Conservation (phyloP, 805 yeast genomes). For the Metschnikowia peoriensis region DNA sequence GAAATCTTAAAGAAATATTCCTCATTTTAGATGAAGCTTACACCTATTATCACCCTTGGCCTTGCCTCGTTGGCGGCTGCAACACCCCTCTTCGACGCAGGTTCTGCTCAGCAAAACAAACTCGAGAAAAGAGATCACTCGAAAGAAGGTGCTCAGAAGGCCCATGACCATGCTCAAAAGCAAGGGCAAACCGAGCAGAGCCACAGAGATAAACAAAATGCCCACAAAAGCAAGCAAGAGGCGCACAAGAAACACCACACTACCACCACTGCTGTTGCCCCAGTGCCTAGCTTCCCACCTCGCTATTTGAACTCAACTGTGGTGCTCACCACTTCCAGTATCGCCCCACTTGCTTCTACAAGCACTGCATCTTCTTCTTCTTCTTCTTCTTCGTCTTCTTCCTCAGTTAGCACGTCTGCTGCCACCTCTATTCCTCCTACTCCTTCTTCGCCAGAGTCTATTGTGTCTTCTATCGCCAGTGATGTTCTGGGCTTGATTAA, state of each 20-base stretch:
- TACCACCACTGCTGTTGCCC: not conserved
- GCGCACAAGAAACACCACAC: too few relatives aligned
- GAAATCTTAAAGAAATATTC: too few relatives aligned
- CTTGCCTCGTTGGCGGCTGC: slow-evolving; percentile 9
- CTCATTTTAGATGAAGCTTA: slow-evolving; percentile 4
- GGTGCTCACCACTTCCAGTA: not conserved
- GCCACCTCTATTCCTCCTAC: not conserved
- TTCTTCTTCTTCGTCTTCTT: not conserved
- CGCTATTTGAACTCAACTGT: not conserved
- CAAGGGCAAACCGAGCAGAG: not conserved
- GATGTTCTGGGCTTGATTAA: slow-evolving; percentile 1
- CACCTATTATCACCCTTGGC: slow-evolving; percentile 4
- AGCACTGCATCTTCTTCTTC: not conserved
- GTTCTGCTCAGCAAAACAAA: not conserved
- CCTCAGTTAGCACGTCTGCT: not conserved
- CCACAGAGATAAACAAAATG: not conserved
- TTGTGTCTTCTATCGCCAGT: slow-evolving; percentile 1
- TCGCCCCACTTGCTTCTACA: not conserved
- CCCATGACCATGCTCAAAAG: not conserved
- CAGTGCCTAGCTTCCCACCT: not conserved
- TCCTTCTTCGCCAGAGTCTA: not conserved
- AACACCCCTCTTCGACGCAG: slow-evolving; percentile 3
- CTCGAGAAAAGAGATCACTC: not conserved
- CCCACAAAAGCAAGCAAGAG: not conserved
- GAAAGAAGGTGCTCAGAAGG: not conserved